Percentiles rank a stretch among this genome's conserved stretches.
These are phyloP conservation scores for Pleurozium schreberi DNA, from an alignment of 225 moss, liverwort and hornwort species.

Conservation along the genomic window DNA sequence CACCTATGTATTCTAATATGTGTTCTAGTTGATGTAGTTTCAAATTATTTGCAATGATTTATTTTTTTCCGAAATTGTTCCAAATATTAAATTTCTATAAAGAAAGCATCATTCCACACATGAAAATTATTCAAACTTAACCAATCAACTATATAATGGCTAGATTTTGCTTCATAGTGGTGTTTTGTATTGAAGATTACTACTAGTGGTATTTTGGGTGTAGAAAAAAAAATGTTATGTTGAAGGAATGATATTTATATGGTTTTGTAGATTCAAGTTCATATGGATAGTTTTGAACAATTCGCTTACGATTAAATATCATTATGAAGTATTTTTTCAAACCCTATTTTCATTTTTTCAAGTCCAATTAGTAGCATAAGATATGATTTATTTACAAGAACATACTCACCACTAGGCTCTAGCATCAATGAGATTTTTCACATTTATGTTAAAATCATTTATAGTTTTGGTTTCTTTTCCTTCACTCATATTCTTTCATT, in stretches of 20 bases:
- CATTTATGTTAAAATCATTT: background rate
- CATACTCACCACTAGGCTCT: rapidly evolving
- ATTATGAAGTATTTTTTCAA: rapidly evolving
- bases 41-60: rapidly evolving
- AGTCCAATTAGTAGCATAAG: background rate
- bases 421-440: background rate
- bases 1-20: rapidly evolving
- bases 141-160: rapidly evolving
- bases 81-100: rapidly evolving
- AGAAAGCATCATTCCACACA: background rate
- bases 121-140: background rate
- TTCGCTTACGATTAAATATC: too few species aligned
- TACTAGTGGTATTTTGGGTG: rapidly evolving
- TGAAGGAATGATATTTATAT: background rate
- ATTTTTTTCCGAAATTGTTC: background rate
- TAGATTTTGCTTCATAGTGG: rapidly evolving
- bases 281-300: too few species aligned
- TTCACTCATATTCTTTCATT: rapidly evolving
- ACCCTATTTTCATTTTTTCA: background rate
- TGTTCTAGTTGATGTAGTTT: background rate
- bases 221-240: too few species aligned
- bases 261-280: background rate
- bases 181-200: rapidly evolving
- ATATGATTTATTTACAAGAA: too few species aligned
- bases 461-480: rapidly evolving